Evolutionary conservation across 345 rosid genomes (phyloP), one percentile per base, ranked within the genome.

Genomic region (Camelina neglecta): DNA sequence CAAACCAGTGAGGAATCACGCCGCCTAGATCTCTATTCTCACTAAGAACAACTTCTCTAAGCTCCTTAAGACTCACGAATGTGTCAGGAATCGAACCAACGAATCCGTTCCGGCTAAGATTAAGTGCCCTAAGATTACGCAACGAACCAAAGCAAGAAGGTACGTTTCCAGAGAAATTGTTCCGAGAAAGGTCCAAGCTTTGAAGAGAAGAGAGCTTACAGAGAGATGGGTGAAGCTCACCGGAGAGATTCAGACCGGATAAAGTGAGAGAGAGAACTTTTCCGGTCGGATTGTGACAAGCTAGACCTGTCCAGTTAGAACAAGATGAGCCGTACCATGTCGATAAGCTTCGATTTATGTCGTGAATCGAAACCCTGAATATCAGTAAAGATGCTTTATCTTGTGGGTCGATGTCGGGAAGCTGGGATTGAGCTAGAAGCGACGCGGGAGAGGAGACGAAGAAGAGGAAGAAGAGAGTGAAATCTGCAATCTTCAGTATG

Each of bases 311-410:
- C 98, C 97, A 93, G 81, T 74, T 83, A 11, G 85, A 75, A 83
- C 95, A 93, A n/a, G 82, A 67, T 16, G 93, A 83, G 66, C 89
- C 94, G 49, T 71, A 63, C 98, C 97, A 91, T 54, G 87, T 57
- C 13, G 85, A 77, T 63, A 90, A 78, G 60, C 74, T 86, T 68
- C 65, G 89, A 80, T 63, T 80, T 0, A 85, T 88, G 85, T 88
- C 93, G 54, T 75, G 88, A 69, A 89, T 64, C 47, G 76, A 73
- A 10, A 86, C 84, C 62, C 80, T 83, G 76, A 93, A 84, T 48
- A 82, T 67, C 63, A 86, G 61, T 36, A 94, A 81, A 1, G 95
- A 81, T 13, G 82, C 81, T 83, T 81, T 90, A 16, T 91, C 97
- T 10, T 69, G 75, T 26, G 81, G 89, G 80, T 88, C 76, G 35